These are phyloP conservation scores for Saccharomycopsis fibuligera DNA, from an alignment of 805 yeast species.

Conservation along the genomic window DNA sequence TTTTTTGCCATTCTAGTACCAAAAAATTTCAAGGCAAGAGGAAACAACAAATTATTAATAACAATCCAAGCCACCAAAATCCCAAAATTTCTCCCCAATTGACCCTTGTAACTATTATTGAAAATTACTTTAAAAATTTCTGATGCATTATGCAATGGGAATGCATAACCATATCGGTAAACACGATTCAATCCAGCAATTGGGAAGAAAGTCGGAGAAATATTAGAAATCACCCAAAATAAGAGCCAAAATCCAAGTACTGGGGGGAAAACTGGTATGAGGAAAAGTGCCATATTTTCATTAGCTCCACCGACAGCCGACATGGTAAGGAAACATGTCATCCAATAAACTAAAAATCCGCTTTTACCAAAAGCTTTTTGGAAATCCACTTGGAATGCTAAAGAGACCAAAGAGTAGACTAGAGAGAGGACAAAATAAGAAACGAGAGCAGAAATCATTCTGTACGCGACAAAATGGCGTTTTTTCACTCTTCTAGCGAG, in stretches of 20 bases:
- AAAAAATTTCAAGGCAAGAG: constrained; percentile 39
- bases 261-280: constrained; percentile 51
- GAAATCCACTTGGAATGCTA: constrained; percentile 56
- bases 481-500: constrained; percentile 36
- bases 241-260: constrained; percentile 40
- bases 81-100: constrained; percentile 56
- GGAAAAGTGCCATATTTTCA: constrained; percentile 48
- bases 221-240: constrained; percentile 42
- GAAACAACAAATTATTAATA: constrained; percentile 37
- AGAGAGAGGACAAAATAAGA: constrained; percentile 49
- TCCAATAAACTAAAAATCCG: constrained; percentile 66
- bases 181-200: constrained; percentile 30
- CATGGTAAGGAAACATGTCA: constrained; percentile 53
- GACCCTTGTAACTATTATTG: constrained; percentile 48
- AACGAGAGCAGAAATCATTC: constrained; percentile 39
- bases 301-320: constrained; percentile 62
- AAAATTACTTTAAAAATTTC: constrained; percentile 56
- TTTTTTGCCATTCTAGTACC: constrained; percentile 33
- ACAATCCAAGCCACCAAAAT: constrained; percentile 57
- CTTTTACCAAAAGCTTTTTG: constrained; percentile 47
- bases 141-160: constrained; percentile 63
- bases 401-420: constrained; percentile 46
- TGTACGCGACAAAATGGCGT: constrained; percentile 40
- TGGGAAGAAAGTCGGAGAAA: constrained; percentile 57
- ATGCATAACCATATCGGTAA: constrained; percentile 54